Evolutionary conservation across 345 rosid species (phyloP).

Genomic region (Linum tenue): DNA sequence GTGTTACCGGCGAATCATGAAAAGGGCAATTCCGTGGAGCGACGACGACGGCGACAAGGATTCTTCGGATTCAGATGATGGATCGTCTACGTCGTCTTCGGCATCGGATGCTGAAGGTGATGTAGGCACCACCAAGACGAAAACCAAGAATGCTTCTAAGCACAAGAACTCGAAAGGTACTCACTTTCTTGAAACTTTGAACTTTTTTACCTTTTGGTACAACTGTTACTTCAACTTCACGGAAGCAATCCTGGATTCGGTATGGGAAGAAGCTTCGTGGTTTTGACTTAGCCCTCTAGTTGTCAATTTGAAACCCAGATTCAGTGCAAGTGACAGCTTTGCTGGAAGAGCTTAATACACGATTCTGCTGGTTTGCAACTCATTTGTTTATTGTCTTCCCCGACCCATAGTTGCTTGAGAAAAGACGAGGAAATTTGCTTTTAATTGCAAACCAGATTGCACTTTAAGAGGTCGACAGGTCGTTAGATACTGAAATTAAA

Average conservation of each 20-base stretch:
- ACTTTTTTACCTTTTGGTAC: too few species aligned
- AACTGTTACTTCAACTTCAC: neutral
- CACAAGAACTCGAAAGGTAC: slow-evolving; percentile 20
- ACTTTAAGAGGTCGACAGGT: too few species aligned
- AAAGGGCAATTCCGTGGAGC: slow-evolving; percentile 50
- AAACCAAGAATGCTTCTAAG: slow-evolving; percentile 3
- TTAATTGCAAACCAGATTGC: too few species aligned
- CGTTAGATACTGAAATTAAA: too few species aligned
- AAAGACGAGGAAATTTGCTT: too few species aligned
- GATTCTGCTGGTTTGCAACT: neutral
- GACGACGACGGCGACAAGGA: slow-evolving; percentile 22
- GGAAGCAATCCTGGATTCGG: neutral
- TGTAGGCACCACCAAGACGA: slow-evolving; percentile 13
- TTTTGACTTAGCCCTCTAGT: too few species aligned
- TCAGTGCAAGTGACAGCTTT: too few species aligned
- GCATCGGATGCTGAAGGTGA: slow-evolving; percentile 25
- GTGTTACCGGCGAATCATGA: slow-evolving; percentile 17
- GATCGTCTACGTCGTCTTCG: slow-evolving; percentile 35
- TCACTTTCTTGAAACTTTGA: neutral
- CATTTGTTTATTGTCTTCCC: too few species aligned
- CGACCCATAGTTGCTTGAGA: too few species aligned
- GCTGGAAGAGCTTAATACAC: too few species aligned
- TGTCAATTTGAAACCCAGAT: too few species aligned
- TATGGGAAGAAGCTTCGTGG: neutral
- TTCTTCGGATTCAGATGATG: slow-evolving; percentile 31